Base-by-base conservation (phyloP, 164 flowering plant genomes). In the Kalanchoe fedtschenkoi region DNA sequence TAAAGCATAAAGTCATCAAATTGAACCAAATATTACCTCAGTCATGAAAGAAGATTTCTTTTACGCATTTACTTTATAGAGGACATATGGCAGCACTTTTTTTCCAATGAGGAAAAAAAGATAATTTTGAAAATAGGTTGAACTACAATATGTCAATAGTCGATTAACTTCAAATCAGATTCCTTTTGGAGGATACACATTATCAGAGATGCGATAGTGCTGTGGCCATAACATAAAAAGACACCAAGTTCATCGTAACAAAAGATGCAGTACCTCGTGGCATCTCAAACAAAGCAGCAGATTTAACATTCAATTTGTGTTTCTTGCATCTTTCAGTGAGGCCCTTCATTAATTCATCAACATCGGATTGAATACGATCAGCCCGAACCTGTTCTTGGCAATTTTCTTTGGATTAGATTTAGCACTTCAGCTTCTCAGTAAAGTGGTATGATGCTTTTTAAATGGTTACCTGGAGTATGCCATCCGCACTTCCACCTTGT, bases 401-500 rank as follows among this genome's bases (percentile, higher is more conserved):
- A 26, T 56, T 53, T 3, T 55, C 53, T 60, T 34, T 15, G 32
- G 41, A 29, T 28, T 64, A n/a, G n/a, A 26, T 35, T 17, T 33
- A 34, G 14, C 11, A 62, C 34, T 35, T 21, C 38, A 21, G 65
- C 37, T 46, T 28, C 34, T n/a, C 44, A 42, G 57, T 63, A 17
- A 58, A 61, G 33, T 15, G 10, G 22, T 24, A 42, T 37, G n/a
- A 5, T 43, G n/a, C 1, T 34, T 16, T 19, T 26, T 24, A 32
- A n/a, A 34, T 9, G 63, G 34, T 26, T 55, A 84, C 89, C 85
- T 85, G 85, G 60, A 85, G 87, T 74, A 84, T 71, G 65, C 89
- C 89, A 72, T 85, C 87, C 34, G 85, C 83, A 71, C 90, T 84
- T 70, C 90, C 87, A 70, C 87, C 87, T 67, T 79, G 85, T 70